A percentile compares a stretch with the other conserved stretches of the same genome.
These are phyloP conservation scores for Phalaenopsis hybrid DNA, from an alignment of 116 monocot species.

Conservation along the genomic window DNA sequence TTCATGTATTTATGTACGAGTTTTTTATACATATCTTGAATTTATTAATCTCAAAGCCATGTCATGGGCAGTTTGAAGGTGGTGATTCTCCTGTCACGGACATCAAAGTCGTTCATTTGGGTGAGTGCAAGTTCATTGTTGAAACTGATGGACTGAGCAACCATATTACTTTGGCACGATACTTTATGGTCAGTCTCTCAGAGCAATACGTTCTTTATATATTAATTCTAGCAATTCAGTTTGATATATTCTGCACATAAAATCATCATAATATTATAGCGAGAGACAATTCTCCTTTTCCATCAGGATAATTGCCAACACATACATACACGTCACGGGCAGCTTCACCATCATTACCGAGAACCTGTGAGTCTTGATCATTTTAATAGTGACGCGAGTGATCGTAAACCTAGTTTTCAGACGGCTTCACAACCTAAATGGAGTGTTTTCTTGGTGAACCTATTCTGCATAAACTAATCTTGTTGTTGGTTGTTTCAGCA, in stretches of 20 bases:
- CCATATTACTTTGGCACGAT: constrained; percentile 56
- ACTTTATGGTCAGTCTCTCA: constrained; percentile 38
- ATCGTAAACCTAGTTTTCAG: constrained; percentile 28
- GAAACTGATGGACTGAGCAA: constrained; percentile 56
- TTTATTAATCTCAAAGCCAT: background rate
- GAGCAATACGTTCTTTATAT: background rate
- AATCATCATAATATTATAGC: background rate
- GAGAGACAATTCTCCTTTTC: constrained; percentile 2
- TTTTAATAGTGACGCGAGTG: constrained; percentile 34
- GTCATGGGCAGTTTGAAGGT: constrained; percentile 44
- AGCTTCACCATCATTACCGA: constrained; percentile 67
- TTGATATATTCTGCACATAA: background rate
- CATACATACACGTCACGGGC: constrained; percentile 78
- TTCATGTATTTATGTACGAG: background rate
- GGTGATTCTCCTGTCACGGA: constrained; percentile 32
- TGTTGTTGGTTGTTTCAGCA: constrained; percentile 42
- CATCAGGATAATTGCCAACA: constrained; percentile 65
- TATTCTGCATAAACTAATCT: background rate
- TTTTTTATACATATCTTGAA: background rate
- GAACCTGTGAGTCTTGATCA: constrained; percentile 39
- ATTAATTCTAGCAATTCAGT: background rate
- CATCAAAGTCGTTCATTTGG: constrained; percentile 45
- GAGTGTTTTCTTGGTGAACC: constrained; percentile 33
- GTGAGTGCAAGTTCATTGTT: no score
- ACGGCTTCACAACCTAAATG: constrained; percentile 52